These are phyloP conservation scores for Fusarium metavorans DNA, from an alignment of 2,329 filamentous ascomycete species.

Conservation along the genomic window DNA sequence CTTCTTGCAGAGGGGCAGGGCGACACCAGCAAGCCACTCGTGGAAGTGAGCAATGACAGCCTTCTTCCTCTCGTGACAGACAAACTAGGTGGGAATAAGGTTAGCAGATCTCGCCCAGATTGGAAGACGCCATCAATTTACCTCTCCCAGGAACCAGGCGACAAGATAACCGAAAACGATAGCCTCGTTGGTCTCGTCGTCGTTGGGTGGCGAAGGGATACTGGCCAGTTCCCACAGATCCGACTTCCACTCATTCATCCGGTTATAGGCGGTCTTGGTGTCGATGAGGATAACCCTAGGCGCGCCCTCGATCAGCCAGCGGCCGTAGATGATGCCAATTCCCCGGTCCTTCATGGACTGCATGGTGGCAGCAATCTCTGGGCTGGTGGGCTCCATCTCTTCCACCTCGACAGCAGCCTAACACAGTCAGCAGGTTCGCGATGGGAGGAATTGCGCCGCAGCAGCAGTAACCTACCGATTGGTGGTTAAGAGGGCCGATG, in stretches of 20 bases:
- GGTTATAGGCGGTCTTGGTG: constrained; percentile 91
- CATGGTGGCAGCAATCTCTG: constrained; percentile 84
- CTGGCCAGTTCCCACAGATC: constrained; percentile 94
- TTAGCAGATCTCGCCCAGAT: constrained; percentile 24
- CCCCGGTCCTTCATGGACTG: constrained; percentile 93
- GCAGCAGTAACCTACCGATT: constrained; percentile 73
- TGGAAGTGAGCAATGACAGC: constrained; percentile 99
- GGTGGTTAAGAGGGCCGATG: constrained; percentile 92
- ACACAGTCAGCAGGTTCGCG: constrained; percentile 17
- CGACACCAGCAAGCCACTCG: constrained; percentile 97
- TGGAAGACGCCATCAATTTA: constrained; percentile 53
- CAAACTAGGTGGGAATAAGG: constrained; percentile 71
- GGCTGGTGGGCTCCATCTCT: constrained; percentile 85
- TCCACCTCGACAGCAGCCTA: constrained; percentile 98
- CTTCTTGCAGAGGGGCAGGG: constrained; percentile 90
- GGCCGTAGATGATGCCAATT: constrained; percentile 89
- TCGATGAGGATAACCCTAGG: constrained; percentile 95
- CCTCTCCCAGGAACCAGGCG: constrained; percentile 98
- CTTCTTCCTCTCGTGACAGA: constrained; percentile 89
- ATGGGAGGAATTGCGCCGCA: not conserved
- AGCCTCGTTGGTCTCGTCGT: constrained; percentile 96
- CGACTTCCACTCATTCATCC: constrained; percentile 95
- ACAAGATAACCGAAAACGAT: constrained; percentile 98
- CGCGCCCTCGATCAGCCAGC: constrained; percentile 97
- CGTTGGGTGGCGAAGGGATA: constrained; percentile 91